Evolutionary conservation across 2,329 filamentous ascomycete genomes (phyloP).

Genomic region (Drechslera avenae): DNA sequence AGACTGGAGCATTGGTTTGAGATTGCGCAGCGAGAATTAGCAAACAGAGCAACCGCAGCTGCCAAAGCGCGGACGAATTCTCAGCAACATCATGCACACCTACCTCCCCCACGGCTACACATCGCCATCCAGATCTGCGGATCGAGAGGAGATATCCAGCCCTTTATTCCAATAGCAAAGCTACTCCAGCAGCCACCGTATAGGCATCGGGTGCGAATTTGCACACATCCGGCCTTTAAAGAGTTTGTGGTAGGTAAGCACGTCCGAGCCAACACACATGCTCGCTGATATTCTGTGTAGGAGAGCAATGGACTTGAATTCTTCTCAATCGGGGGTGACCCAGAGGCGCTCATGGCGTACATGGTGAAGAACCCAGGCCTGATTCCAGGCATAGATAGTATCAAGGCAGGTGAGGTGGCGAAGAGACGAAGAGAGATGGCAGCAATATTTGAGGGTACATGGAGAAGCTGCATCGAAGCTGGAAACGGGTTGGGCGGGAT

Average conservation of each 20-base stretch:
- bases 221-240: constrained; percentile 34
- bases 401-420: constrained; percentile 43
- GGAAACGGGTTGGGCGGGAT: constrained; percentile 36
- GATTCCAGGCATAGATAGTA: constrained; percentile 33
- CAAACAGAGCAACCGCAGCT: background rate
- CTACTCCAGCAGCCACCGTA: constrained; percentile 46
- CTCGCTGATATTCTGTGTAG: background rate
- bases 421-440: constrained; percentile 35
- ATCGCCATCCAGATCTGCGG: constrained; percentile 63
- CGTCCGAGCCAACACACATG: background rate
- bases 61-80: background rate
- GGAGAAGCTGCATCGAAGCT: constrained; percentile 48
- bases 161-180: constrained; percentile 63
- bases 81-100: background rate
- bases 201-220: constrained; percentile 36
- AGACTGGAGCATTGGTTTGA: constrained; percentile 26
- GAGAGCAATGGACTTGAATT: constrained; percentile 46
- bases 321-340: constrained; percentile 43
- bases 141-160: constrained; percentile 62
- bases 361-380: constrained; percentile 58
- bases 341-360: constrained; percentile 55
- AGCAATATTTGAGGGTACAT: constrained; percentile 41
- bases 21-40: constrained; percentile 11
- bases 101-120: constrained; percentile 46
- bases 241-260: constrained; percentile 21